Percentiles rank a stretch among this genome's conserved stretches.
phyloP scores from a whole-genome alignment of 192 early-diverging fungal species.

The Rhizophagus sp. region DNA sequence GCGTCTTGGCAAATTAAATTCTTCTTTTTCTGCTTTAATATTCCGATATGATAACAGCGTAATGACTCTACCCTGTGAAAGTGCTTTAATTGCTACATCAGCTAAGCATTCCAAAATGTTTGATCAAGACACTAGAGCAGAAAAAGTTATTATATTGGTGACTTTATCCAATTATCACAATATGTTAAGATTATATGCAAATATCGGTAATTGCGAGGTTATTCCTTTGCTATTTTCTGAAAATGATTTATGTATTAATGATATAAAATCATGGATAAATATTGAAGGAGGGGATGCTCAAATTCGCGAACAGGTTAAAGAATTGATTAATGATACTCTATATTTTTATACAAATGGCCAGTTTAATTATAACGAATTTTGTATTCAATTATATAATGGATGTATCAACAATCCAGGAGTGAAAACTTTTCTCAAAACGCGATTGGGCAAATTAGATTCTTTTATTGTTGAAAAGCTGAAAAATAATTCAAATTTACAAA shows the following conservation, averaged over 20 bases:
- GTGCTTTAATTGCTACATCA: neutral
- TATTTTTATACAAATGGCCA: neutral
- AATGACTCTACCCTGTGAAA: neutral
- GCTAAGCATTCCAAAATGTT: neutral
- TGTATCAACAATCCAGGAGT: neutral
- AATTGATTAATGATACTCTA: neutral
- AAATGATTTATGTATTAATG: neutral
- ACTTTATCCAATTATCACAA: neutral
- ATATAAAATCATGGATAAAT: neutral
- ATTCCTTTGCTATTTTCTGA: slow-evolving; percentile 9
- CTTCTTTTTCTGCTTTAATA: neutral
- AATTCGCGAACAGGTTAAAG: neutral
- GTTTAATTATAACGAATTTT: slow-evolving; percentile 9
- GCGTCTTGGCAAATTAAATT: neutral
- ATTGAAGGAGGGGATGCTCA: neutral
- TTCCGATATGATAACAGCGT: slow-evolving; percentile 4
- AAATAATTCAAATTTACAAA: neutral
- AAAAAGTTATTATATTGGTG: slow-evolving; percentile 6
- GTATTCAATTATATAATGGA: neutral
- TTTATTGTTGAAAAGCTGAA: neutral
- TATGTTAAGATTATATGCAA: slow-evolving; percentile 3
- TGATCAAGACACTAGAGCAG: neutral
- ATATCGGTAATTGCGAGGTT: neutral
- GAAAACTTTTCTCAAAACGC: neutral
- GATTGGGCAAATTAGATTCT: neutral